Conservation (phyloP, 305 asterid species). For the Fraxinus sp. region DNA sequence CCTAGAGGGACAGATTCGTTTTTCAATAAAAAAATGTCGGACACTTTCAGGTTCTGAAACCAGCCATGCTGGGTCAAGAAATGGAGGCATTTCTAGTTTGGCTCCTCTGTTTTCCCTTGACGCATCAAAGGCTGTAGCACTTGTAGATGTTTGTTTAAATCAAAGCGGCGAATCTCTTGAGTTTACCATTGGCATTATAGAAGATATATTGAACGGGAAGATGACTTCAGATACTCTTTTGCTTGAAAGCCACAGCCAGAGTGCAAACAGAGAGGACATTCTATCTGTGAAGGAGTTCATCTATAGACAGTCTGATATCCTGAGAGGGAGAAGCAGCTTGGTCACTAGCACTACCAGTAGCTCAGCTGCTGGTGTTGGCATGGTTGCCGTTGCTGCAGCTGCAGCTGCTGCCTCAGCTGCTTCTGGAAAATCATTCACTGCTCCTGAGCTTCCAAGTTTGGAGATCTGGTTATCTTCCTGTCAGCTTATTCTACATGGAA, state of each 20-base stretch:
- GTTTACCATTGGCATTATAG: constrained; percentile 72
- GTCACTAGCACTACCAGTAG: constrained; percentile 52
- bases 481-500: constrained; percentile 60
- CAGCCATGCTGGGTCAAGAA: constrained; percentile 60
- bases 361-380: constrained; percentile 72
- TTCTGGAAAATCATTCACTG: constrained; percentile 49
- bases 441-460: constrained; percentile 80
- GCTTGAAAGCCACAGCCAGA: constrained; percentile 68
- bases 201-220: constrained; percentile 73
- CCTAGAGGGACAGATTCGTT: constrained; percentile 90
- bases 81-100: constrained; percentile 48
- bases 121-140: constrained; percentile 78
- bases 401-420: constrained; percentile 87
- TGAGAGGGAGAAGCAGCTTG: constrained; percentile 75
- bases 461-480: constrained; percentile 76
- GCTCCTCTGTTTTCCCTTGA: constrained; percentile 82
- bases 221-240: constrained; percentile 86
- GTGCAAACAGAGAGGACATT: constrained; percentile 65
- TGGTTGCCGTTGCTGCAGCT: constrained; percentile 93
- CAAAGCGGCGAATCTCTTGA: constrained; percentile 82
- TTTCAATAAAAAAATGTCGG: constrained; percentile 82
- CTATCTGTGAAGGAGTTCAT: constrained; percentile 82
- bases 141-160: constrained; percentile 57
- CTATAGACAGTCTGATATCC: constrained; percentile 65
- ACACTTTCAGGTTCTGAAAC: constrained; percentile 70